Conservation (phyloP, 768 basidiomycete species). For the Rhodotorula toruloides region DNA sequence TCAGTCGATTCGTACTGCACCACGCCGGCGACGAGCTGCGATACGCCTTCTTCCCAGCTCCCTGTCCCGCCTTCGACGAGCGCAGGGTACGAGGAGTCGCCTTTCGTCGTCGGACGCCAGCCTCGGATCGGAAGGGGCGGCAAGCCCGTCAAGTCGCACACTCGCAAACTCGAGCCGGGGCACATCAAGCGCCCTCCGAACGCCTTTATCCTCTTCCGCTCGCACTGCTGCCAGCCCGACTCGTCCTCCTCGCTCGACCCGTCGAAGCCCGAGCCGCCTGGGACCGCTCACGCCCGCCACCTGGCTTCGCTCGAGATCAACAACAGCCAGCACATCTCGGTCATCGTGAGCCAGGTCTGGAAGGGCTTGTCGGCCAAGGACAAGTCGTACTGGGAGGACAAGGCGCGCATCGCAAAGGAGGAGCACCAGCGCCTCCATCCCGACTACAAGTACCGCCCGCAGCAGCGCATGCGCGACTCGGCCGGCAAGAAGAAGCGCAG, state of each 20-base stretch:
- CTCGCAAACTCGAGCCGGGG: slow-evolving; percentile 41
- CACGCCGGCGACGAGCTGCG: slow-evolving; percentile 5
- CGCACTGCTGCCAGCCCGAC: slow-evolving; percentile 29
- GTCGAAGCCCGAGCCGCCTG: slow-evolving; percentile 21
- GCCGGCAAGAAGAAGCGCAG: slow-evolving; percentile 12
- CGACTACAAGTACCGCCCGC: slow-evolving; percentile 42
- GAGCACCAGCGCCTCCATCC: slow-evolving; percentile 39
- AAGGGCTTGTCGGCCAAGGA: slow-evolving; percentile 31
- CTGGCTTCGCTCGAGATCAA: slow-evolving; percentile 35
- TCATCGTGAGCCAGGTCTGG: slow-evolving; percentile 42
- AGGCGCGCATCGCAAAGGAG: slow-evolving; percentile 38
- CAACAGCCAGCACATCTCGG: slow-evolving; percentile 40
- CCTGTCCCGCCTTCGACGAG: not conserved
- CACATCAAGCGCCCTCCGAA: slow-evolving; percentile 45
- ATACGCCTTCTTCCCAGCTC: too few relatives aligned
- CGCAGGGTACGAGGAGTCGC: slow-evolving; percentile 1
- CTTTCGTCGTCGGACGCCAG: not conserved
- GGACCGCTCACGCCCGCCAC: slow-evolving; percentile 26
- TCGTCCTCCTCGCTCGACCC: not conserved
- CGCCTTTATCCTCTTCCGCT: slow-evolving; percentile 44
- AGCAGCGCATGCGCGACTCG: slow-evolving; percentile 5
- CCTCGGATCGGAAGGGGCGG: slow-evolving; percentile 17
- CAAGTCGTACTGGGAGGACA: slow-evolving; percentile 37
- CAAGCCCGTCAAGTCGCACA: slow-evolving; percentile 37
- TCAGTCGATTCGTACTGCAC: not conserved